Conservation (phyloP, 2,329 filamentous ascomycete species). For the Cryphonectria parasitica region DNA sequence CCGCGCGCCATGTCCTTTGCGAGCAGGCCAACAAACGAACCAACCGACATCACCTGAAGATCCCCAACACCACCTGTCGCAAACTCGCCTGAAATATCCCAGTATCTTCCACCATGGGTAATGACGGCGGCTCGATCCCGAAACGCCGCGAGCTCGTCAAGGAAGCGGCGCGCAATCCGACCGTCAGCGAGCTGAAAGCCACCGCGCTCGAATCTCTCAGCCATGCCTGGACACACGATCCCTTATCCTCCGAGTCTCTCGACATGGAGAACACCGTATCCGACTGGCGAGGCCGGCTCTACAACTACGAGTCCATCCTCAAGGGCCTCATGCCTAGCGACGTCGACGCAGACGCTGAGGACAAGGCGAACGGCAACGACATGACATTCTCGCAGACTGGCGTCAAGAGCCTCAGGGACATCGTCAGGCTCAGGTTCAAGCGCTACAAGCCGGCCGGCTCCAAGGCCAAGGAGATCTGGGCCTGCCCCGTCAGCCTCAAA, state of each 20-base stretch:
- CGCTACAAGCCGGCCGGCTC: conserved; percentile 39
- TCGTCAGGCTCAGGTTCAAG: conserved; percentile 83
- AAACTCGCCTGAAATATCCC: neutral
- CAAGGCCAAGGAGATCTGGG: conserved; percentile 63
- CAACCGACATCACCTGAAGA: neutral
- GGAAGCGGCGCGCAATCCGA: conserved; percentile 81
- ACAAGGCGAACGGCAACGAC: conserved; percentile 48
- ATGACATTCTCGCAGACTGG: conserved; percentile 52
- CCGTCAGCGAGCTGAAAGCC: conserved; percentile 85
- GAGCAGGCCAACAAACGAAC: neutral
- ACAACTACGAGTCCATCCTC: conserved; percentile 92
- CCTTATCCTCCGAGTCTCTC: conserved; percentile 79
- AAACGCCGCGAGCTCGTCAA: conserved; percentile 96
- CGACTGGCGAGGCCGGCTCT: conserved; percentile 78
- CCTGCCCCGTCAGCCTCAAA: conserved; percentile 88
- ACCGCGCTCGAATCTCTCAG: conserved; percentile 81
- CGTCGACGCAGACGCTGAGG: conserved; percentile 61
- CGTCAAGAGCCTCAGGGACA: conserved; percentile 83
- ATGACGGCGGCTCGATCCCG: conserved; percentile 96
- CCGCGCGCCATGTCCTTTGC: neutral
- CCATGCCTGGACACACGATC: conserved; percentile 86
- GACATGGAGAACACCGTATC: conserved; percentile 75
- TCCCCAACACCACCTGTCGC: neutral
- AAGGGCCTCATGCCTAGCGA: conserved; percentile 61
- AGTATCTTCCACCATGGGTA: conserved; percentile 72